Percentiles rank a stretch among this genome's conserved stretches.
Conservation (phyloP, 2,329 filamentous ascomycete genomes). For the Sporothrix mexicana region DNA sequence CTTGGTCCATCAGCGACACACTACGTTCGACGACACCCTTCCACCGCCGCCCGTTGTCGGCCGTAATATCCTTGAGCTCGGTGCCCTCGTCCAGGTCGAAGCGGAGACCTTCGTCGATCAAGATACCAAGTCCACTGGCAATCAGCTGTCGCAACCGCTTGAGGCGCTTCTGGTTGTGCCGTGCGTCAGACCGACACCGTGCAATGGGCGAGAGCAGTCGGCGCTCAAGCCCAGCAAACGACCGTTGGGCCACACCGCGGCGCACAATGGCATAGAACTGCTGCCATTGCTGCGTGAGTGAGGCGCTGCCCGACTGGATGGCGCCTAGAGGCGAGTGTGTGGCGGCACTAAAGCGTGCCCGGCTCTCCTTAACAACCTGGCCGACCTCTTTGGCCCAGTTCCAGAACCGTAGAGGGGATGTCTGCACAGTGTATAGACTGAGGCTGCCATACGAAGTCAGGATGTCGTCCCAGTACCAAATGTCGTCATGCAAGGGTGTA, state of each 20-base stretch:
- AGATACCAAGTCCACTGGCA: constrained; percentile 82
- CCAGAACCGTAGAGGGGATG: constrained; percentile 77
- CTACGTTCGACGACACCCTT: constrained; percentile 80
- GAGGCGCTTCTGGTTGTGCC: constrained; percentile 73
- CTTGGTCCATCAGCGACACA: constrained; percentile 83
- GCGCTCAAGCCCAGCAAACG: constrained; percentile 71
- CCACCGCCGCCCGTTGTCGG: constrained; percentile 55
- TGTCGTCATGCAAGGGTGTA: constrained; percentile 80
- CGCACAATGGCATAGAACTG: constrained; percentile 82
- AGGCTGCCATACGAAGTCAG: constrained; percentile 78
- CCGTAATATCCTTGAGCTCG: constrained; percentile 47
- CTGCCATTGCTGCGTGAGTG: constrained; percentile 61
- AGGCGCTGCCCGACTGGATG: constrained; percentile 38
- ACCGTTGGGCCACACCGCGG: constrained; percentile 74
- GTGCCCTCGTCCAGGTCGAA: constrained; percentile 59
- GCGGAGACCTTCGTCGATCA: constrained; percentile 84
- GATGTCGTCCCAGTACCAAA: constrained; percentile 96
- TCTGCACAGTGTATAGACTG: constrained; percentile 84
- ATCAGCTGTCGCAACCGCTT: constrained; percentile 78
- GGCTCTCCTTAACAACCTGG: constrained; percentile 71
- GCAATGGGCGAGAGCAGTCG: constrained; percentile 80
- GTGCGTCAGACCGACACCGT: constrained; percentile 73
- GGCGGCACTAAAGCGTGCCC: constrained; percentile 49
- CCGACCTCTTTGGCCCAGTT: constrained; percentile 60
- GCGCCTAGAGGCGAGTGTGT: constrained; percentile 37